Percentiles rank a stretch among this genome's conserved stretches.
phyloP scores from a whole-genome alignment of 495 filamentous ascomycete species.

The Hypoxylon perforatum region DNA sequence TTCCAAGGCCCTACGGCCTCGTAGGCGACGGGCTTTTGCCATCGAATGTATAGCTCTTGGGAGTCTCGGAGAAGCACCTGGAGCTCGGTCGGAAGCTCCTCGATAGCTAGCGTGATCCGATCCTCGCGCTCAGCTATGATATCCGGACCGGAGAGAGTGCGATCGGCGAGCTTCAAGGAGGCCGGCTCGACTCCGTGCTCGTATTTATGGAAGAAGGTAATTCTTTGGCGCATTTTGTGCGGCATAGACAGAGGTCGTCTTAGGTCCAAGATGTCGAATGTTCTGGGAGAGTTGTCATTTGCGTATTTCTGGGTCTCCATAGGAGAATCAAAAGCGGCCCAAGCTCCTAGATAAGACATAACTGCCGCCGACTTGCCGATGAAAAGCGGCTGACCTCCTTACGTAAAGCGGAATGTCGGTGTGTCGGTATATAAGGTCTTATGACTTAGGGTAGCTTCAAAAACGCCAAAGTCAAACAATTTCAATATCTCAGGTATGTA shows the following conservation, averaged over 20 bases:
- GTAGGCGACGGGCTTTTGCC: constrained; percentile 70
- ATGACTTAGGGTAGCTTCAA: no score
- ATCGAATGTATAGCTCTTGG: constrained; percentile 83
- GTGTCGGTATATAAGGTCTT: no score
- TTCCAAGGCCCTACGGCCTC: constrained; percentile 73
- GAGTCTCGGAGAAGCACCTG: constrained; percentile 69
- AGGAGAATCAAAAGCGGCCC: constrained; percentile 6
- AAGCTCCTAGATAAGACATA: constrained; percentile 2
- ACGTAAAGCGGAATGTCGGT: neutral
- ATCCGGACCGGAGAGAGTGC: constrained; percentile 64
- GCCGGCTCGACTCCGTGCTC: constrained; percentile 70
- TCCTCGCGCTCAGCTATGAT: constrained; percentile 81
- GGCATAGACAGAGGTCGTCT: constrained; percentile 20
- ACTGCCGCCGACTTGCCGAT: neutral
- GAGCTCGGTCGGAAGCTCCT: constrained; percentile 79
- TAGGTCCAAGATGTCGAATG: constrained; percentile 28
- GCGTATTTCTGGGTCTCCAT: neutral
- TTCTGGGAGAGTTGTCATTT: constrained; percentile 31
- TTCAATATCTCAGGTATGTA: no score
- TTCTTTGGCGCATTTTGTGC: constrained; percentile 80
- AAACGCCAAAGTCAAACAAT: no score
- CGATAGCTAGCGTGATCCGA: constrained; percentile 74
- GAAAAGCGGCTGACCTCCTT: neutral
- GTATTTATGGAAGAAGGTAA: constrained; percentile 78
- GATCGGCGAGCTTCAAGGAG: constrained; percentile 62